Evolutionary conservation across 352 stramenopile genomes (phyloP).

Genomic region (Phytophthora quininea): DNA sequence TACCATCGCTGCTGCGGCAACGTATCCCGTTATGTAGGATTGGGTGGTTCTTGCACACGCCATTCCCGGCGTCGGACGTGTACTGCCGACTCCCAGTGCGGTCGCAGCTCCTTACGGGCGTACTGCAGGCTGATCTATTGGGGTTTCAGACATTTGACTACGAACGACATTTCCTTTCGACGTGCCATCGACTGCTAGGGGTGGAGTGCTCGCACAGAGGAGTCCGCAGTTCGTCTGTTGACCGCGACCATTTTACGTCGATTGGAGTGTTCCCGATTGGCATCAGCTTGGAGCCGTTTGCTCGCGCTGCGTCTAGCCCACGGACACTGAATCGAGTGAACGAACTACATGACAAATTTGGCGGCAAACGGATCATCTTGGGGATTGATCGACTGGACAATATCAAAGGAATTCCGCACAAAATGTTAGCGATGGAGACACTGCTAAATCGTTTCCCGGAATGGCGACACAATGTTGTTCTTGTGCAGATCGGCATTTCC

Average conservation of each 20-base stretch:
- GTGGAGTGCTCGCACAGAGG: conserved; percentile 80
- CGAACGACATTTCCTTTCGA: conserved; percentile 87
- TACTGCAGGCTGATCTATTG: conserved; percentile 84
- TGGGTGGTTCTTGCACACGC: conserved; percentile 90
- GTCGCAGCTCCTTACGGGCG: conserved; percentile 72
- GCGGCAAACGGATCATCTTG: conserved; percentile 83
- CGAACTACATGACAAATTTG: conserved; percentile 79
- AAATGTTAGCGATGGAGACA: conserved; percentile 87
- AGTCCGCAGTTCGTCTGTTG: conserved; percentile 67
- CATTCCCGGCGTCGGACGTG: conserved; percentile 87
- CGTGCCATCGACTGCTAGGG: conserved; percentile 74
- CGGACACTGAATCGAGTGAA: conserved; percentile 69
- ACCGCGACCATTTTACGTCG: conserved; percentile 87
- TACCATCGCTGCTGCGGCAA: conserved; percentile 84
- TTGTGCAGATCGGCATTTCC: conserved; percentile 97
- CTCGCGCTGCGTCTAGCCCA: conserved; percentile 56
- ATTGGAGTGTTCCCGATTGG: conserved; percentile 89
- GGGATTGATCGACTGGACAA: conserved; percentile 88
- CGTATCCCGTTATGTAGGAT: conserved; percentile 77
- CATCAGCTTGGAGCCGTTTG: conserved; percentile 87
- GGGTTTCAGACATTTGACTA: conserved; percentile 93
- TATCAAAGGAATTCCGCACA: conserved; percentile 91
- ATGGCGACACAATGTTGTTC: conserved; percentile 94
- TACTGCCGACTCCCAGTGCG: conserved; percentile 86
- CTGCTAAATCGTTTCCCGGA: conserved; percentile 88